A percentile compares a stretch with the other conserved stretches of the same genome.
These are phyloP conservation scores for Podaxis mareebaensis DNA, from an alignment of 768 basidiomycete species.

Conservation along the genomic window DNA sequence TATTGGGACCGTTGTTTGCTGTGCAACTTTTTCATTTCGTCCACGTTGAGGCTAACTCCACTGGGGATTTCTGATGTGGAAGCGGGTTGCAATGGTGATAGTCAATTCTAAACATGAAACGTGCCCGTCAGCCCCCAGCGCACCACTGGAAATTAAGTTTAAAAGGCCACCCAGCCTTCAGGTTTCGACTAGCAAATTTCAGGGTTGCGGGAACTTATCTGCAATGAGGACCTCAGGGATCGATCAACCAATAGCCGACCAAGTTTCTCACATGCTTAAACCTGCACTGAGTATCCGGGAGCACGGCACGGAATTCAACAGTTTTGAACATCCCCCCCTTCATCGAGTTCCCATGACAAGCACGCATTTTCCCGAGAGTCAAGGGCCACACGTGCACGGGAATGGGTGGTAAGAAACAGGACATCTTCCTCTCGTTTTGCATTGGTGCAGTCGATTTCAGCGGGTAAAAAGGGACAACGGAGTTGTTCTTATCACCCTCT, in stretches of 20 bases:
- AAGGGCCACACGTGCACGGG: conserved; percentile 6
- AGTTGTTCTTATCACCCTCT: conserved; percentile 16
- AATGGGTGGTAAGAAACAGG: neutral
- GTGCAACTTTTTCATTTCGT: conserved; percentile 1
- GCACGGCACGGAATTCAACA: conserved; percentile 10
- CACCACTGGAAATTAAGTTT: conserved; percentile 12
- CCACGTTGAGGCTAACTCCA: conserved; percentile 11
- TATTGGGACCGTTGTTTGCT: conserved; percentile 5
- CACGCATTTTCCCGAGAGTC: conserved; percentile 3
- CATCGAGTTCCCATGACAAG: conserved; percentile 14
- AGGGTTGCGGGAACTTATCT: conserved; percentile 2
- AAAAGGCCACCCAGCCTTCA: neutral
- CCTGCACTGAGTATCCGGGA: neutral
- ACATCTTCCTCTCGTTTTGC: neutral
- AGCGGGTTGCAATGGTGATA: conserved; percentile 16
- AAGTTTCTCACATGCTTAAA: conserved; percentile 9
- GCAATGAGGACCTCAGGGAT: conserved; percentile 4
- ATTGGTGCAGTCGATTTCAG: neutral
- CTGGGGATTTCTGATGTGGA: conserved; percentile 15
- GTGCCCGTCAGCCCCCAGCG: conserved; percentile 5
- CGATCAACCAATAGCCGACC: neutral
- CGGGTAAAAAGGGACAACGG: conserved; percentile 11
- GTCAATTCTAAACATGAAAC: conserved; percentile 16
- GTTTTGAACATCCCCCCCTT: neutral
- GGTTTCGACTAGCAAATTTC: neutral